These are phyloP conservation scores for Hibiscus trionum DNA, from an alignment of 345 rosid genomes.

Conservation along the genomic window DNA sequence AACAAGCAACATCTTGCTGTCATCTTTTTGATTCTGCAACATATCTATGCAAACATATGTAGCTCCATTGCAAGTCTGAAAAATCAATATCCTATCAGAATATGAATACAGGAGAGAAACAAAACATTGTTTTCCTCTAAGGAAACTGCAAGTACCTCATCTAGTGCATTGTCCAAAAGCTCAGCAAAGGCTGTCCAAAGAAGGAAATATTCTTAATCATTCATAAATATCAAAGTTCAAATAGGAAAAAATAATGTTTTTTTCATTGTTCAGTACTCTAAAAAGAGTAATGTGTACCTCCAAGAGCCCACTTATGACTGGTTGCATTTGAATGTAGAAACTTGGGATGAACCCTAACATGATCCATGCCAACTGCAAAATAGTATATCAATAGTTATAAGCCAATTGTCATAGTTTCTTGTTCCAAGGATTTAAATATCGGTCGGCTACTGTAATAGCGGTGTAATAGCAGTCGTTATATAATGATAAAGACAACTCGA, in stretches of 20 bases:
- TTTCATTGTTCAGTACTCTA: background rate
- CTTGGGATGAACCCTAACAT: conserved; percentile 82
- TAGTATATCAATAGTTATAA: background rate
- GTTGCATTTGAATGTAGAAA: conserved; percentile 91
- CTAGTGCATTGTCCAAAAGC: conserved; percentile 75
- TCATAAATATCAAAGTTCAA: background rate
- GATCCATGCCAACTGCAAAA: conserved; percentile 47
- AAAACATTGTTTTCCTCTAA: background rate
- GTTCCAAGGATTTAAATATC: no score
- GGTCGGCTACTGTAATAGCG: no score
- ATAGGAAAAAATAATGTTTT: background rate
- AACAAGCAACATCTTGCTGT: conserved; percentile 29
- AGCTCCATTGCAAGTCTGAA: conserved; percentile 45
- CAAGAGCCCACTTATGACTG: conserved; percentile 92
- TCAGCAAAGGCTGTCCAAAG: conserved; percentile 62
- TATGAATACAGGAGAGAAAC: background rate
- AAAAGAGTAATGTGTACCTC: conserved; percentile 34
- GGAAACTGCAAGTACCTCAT: conserved; percentile 45
- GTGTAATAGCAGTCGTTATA: no score
- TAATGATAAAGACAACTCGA: no score
- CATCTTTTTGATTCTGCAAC: conserved; percentile 33
- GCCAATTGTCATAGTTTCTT: no score
- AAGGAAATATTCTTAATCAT: background rate
- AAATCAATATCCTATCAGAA: background rate
- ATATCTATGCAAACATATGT: conserved; percentile 47